Evolutionary conservation across 306 rosid genomes (phyloP), one percentile per base, ranked within the genome.

Genomic region (Medicago lupulina): DNA sequence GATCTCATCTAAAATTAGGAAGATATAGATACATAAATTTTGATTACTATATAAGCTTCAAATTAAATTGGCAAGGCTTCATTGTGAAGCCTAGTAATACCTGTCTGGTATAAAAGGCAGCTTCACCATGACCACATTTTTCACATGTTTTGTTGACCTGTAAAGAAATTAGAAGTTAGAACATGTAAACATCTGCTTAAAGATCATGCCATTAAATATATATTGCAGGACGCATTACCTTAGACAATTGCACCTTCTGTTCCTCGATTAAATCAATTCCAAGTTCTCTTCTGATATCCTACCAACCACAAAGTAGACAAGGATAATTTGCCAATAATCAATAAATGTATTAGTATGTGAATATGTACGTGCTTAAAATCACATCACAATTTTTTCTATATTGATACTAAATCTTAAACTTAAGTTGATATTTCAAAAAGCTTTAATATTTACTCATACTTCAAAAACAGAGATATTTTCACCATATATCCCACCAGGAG

Each of bases 91-190:
- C 17, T 71, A 50, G 73, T 49, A 16, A 63, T 71, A 85, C 88
- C 88, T 79, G 88, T 79, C 82, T 66, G 67, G 86, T 79, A 61
- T 76, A 79, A 73, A 58, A 85, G 47, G 46, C 69, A 76, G 93
- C 93, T 76, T 90, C 98, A 62, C 78, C 93, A 75, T 89, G 86
- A 19, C 90, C 96, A 58, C 98, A 93, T 72, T 93, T 90, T 49
- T 93, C 98, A 72, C 96, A 92, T 79, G 60, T 88, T 70, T 82
- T 86, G 84, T 86, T 87, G 53, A 82, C 89, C 94, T 92, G 85
- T 62, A 34, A 79, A 61, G 51, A 67, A 68, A 19, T 58, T 9
- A 62, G 57, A 55, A n/a, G n/a, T 70, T 21, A 31, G 67, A 46
- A 69, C 19, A 76, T 36, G 31, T 28, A 53, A 72, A 71, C 13